phyloP scores from a whole-genome alignment of 192 early-diverging fungal genomes.

The Coemansia nantahalensis region DNA sequence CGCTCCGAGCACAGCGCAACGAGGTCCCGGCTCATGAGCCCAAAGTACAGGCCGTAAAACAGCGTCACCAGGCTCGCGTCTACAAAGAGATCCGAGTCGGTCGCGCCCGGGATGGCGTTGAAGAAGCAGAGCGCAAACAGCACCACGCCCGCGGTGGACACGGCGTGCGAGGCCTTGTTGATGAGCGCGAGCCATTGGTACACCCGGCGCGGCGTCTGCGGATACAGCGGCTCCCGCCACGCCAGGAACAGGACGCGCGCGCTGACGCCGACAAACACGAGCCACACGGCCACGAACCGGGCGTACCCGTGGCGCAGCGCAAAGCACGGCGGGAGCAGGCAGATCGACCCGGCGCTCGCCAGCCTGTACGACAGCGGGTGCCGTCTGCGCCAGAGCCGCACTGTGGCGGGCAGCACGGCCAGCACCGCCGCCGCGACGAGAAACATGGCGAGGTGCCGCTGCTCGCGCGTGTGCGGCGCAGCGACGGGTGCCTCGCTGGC shows the following conservation, averaged over 20 bases:
- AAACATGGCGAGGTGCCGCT: constrained; percentile 40
- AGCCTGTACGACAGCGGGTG: constrained; percentile 38
- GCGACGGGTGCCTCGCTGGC: no score
- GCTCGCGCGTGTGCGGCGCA: constrained; percentile 32
- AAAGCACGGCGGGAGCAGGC: constrained; percentile 48
- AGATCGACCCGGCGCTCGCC: constrained; percentile 41
- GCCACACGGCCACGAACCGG: constrained; percentile 40
- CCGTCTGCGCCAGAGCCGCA: constrained; percentile 39
- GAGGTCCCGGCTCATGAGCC: constrained; percentile 49
- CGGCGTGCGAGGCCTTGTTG: constrained; percentile 45
- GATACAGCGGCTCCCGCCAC: constrained; percentile 34
- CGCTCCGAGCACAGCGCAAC: constrained; percentile 46
- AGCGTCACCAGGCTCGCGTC: constrained; percentile 22
- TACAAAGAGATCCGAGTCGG: constrained; percentile 32
- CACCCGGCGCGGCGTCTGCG: constrained; percentile 40
- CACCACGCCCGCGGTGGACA: constrained; percentile 26
- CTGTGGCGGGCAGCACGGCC: constrained; percentile 38
- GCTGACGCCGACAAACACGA: constrained; percentile 29
- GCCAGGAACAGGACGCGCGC: constrained; percentile 37
- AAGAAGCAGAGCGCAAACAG: constrained; percentile 40
- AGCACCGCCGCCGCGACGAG: constrained; percentile 35
- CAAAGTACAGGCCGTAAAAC: constrained; percentile 53
- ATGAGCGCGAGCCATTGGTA: constrained; percentile 51
- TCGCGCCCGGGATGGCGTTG: constrained; percentile 37
- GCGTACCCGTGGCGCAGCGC: constrained; percentile 30